These are phyloP conservation scores for Cryptococcus maquisensis DNA, from an alignment of 1,284 basidiomycete genomes.

Conservation along the genomic window DNA sequence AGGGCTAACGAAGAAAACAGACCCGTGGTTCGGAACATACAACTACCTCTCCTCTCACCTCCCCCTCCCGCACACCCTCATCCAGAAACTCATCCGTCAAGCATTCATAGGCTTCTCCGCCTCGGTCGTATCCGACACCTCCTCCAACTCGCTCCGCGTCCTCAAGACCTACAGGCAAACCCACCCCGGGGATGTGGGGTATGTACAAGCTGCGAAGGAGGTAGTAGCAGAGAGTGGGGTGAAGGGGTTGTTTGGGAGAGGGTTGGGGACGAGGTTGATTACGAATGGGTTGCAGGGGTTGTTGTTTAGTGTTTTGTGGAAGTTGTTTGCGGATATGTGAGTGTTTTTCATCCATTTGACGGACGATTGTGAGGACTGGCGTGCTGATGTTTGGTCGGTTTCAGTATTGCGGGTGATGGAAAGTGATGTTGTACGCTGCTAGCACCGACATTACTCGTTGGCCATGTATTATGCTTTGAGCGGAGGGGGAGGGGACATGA, in stretches of 20 bases:
- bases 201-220: slow-evolving; percentile 54
- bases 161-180: slow-evolving; percentile 90
- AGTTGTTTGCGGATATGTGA: slow-evolving; percentile 70
- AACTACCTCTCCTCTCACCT: slow-evolving; percentile 67
- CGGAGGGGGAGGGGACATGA: too few relatives aligned
- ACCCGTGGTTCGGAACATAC: slow-evolving; percentile 59
- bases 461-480: too few relatives aligned
- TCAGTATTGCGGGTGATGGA: too few relatives aligned
- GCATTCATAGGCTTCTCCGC: slow-evolving; percentile 83
- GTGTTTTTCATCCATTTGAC: slow-evolving; percentile 5
- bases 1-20: slow-evolving; percentile 47
- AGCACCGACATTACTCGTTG: too few relatives aligned
- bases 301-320: slow-evolving; percentile 81
- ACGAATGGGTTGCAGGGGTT: slow-evolving; percentile 82
- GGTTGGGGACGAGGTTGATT: slow-evolving; percentile 73
- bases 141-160: slow-evolving; percentile 82
- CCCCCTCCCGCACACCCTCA: slow-evolving; percentile 56
- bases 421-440: too few relatives aligned
- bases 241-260: slow-evolving; percentile 72
- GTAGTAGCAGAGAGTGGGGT: slow-evolving; percentile 63
- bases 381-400: too few relatives aligned
- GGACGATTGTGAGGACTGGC: too few relatives aligned
- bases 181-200: slow-evolving; percentile 69
- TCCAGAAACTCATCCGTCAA: slow-evolving; percentile 64
- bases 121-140: slow-evolving; percentile 71